Base-by-base conservation (phyloP, 1,284 basidiomycete genomes). In the Microbotryum intermedium region DNA sequence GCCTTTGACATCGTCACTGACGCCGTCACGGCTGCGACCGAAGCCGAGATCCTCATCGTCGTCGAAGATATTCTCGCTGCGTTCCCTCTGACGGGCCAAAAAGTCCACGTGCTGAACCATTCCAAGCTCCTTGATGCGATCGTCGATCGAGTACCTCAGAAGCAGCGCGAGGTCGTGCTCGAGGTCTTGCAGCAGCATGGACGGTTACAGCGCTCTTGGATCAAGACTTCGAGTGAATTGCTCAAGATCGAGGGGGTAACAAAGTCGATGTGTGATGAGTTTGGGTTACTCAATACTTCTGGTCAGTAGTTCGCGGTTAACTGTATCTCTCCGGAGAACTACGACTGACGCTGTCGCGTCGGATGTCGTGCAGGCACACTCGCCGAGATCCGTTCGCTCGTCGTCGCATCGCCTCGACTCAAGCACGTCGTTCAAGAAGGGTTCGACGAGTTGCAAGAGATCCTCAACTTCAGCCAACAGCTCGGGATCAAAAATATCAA, bases 401-500 rank as follows among this genome's bases (percentile, higher is more conserved):
- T 30, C 26, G 28, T 57, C 16, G 44, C 49, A 11, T 42, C 34
- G 1, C 56, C 61, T 23, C 53, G 64, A 3, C 51, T 64, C 43
- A 64, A 60, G 53, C 62, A 68, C 48, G 28, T 64, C 34, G 61
- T 58, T 1, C 51, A 66, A 23, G 62, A 68, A 44, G 67, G 52
- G 1, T 63, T 67, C 48, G 62, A 67, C 28, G 67, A 67, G 43
- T 50, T 69, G 2, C 61, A 69, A 3, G 70, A 72, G 9, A 74
- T 80, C 20, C 71, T 78, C 57, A 68, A 66, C 2, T 73, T 78
- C 0, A 74, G 78, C 20, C 62, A 71, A 20, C 71, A 75, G 26
- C 74, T 79, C 50, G 80, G 79, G 11, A 74, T 81, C 6, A 72
- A 73, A 26, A 72, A 71, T 28, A 75, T 82, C 52, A 62, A 77